A percentile compares a stretch with the other conserved stretches of the same genome.
Evolutionary conservation across 257 asterid species (phyloP).

Genomic region (Anisodus acutangulus): DNA sequence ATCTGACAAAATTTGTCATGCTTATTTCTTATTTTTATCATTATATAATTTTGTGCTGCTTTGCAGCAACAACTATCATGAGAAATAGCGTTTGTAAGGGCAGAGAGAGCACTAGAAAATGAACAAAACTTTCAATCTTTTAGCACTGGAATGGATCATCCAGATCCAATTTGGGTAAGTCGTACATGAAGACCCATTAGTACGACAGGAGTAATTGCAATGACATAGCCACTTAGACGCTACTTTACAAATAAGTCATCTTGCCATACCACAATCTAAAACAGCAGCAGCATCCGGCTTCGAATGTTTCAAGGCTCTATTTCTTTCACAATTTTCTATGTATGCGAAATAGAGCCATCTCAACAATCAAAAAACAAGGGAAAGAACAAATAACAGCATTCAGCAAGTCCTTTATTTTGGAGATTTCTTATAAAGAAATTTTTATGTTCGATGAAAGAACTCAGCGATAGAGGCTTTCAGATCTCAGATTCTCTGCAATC

Average conservation of each 20-base stretch:
- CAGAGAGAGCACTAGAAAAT: not conserved
- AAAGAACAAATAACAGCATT: not conserved
- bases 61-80: not conserved
- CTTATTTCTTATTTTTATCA: no score
- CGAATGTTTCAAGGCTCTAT: not conserved
- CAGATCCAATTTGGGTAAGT: not conserved
- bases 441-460: not conserved
- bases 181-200: not conserved
- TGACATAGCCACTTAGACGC: not conserved
- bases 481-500: slow-evolving; percentile 91
- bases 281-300: not conserved
- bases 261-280: not conserved
- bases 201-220: not conserved
- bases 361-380: slow-evolving; percentile 11
- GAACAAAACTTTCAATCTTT: not conserved
- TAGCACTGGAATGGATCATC: not conserved
- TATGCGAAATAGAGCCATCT: not conserved
- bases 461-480: slow-evolving; percentile 93
- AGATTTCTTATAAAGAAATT: not conserved
- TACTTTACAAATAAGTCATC: not conserved
- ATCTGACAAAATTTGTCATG: no score
- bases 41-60: not conserved
- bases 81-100: not conserved
- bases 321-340: not conserved
- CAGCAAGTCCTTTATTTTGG: slow-evolving; percentile 9